phyloP scores from a whole-genome alignment of 2,329 filamentous ascomycete genomes.

The Claviceps arundinis region DNA sequence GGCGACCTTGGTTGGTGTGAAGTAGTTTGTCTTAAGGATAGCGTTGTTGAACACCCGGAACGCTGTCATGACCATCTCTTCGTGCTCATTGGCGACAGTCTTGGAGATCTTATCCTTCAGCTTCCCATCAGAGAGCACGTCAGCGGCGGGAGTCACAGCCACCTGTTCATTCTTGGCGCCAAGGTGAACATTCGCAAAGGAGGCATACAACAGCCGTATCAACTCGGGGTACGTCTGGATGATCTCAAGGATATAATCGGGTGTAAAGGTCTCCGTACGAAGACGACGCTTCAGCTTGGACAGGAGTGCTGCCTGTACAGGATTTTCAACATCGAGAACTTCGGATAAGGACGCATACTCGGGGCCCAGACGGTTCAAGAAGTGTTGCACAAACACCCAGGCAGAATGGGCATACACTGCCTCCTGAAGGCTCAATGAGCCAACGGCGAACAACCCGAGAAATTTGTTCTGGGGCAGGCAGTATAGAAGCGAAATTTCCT shows the following conservation, averaged over 20 bases:
- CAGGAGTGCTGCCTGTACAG: slow-evolving; percentile 71
- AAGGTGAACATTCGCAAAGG: slow-evolving; percentile 80
- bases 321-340: slow-evolving; percentile 69
- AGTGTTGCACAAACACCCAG: slow-evolving; percentile 96
- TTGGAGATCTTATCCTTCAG: slow-evolving; percentile 66
- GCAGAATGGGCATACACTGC: slow-evolving; percentile 95
- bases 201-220: slow-evolving; percentile 76
- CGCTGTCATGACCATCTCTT: slow-evolving; percentile 94
- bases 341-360: slow-evolving; percentile 83
- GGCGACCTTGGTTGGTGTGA: slow-evolving; percentile 93
- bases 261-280: slow-evolving; percentile 91
- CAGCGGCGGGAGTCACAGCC: slow-evolving; percentile 41
- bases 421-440: slow-evolving; percentile 83
- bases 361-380: slow-evolving; percentile 84
- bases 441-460: slow-evolving; percentile 74
- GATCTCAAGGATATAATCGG: slow-evolving; percentile 96
- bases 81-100: slow-evolving; percentile 82
- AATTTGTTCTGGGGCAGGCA: slow-evolving; percentile 97
- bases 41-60: slow-evolving; percentile 92
- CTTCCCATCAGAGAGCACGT: slow-evolving; percentile 62
- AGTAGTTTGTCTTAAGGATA: slow-evolving; percentile 95
- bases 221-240: slow-evolving; percentile 82
- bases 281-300: slow-evolving; percentile 92
- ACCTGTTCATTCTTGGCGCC: slow-evolving; percentile 38
- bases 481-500: slow-evolving; percentile 93